Evolutionary conservation across 1,139 yeast species (phyloP).

Genomic region (Pichiaceae sp.): DNA sequence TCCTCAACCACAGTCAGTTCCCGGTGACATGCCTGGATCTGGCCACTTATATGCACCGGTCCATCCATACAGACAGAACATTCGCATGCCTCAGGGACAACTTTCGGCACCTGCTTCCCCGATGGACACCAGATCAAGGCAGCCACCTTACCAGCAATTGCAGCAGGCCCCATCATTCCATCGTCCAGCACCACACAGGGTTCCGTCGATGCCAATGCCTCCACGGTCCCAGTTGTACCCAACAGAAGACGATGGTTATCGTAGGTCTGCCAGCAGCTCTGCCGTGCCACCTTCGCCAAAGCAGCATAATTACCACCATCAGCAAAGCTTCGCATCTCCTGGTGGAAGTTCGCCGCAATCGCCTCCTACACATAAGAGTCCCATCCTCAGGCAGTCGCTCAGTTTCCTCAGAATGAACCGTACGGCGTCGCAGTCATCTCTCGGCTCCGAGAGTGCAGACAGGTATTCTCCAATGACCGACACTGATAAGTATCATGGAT

Average conservation of each 20-base stretch:
- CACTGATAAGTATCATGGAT: conserved; percentile 22
- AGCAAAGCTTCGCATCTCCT: not conserved
- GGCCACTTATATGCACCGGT: too few species aligned
- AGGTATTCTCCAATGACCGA: conserved; percentile 4
- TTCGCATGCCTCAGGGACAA: too few species aligned
- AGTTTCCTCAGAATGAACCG: conserved; percentile 17
- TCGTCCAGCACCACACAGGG: not conserved
- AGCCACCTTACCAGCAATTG: conserved; percentile 2
- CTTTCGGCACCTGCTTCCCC: too few species aligned
- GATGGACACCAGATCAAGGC: too few species aligned
- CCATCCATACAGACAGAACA: too few species aligned
- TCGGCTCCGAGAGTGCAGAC: conserved; percentile 5
- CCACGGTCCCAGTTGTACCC: not conserved
- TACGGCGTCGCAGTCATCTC: conserved; percentile 15
- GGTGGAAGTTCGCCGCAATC: not conserved
- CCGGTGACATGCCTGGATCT: too few species aligned
- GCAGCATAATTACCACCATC: not conserved
- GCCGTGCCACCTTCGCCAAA: not conserved
- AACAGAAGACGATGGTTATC: not conserved
- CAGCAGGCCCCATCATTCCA: not conserved
- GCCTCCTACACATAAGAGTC: conserved; percentile 18
- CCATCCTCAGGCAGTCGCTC: conserved; percentile 20
- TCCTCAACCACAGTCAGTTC: conserved; percentile 2
- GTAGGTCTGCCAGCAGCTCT: not conserved
- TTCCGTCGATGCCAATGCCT: not conserved